Base-by-base conservation (phyloP, 257 asterid species). In the Petunia axillaris region DNA sequence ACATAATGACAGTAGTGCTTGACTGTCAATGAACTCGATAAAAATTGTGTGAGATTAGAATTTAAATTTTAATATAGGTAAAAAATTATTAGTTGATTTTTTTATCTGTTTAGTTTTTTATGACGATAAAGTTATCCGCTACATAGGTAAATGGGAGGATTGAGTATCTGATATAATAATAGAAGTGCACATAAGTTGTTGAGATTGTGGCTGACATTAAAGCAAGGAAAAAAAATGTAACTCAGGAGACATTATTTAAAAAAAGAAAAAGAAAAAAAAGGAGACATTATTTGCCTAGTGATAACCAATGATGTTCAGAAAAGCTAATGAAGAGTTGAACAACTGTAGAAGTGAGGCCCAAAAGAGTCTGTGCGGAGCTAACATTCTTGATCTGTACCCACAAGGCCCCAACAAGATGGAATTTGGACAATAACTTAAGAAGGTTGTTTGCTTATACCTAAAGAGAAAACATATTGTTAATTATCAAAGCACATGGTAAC, bases 371-470 rank as follows among this genome's bases (percentile, higher is more conserved):
- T 43, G 58, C 10, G 77, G 77, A 67, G 75, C 54, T 41, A 3
- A 41, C 76, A 8, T 4, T 8, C 43, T 36, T 36, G 43, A 68
- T 44, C 41, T 16, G 57, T 65, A 1, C 43, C 55, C 77, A 14
- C 6, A 46, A 6, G 77, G 6, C 64, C 59, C 77, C 77, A 71
- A 35, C 58, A 48, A 35, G 77, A 35, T 13, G 35, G 11, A 50
- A 71, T 71, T 71, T 25, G 59, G 55, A 48, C 62, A 44, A 50
- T 35, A 48, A 11, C 77, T 48, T 35, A 60, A 71, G 25, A 71
- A 71, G 44, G 62, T 48, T 35, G 13, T 71, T 71, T 71, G 60
- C 77, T 71, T 71, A 48, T 71, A 50, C 10, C n/a, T 4, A 71
- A 71, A 71, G 77, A 5, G 25, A 50, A 25, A 2, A 0, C 35